These are phyloP conservation scores for Apiospora hydei DNA, from an alignment of 2,329 filamentous ascomycete species.

Conservation along the genomic window DNA sequence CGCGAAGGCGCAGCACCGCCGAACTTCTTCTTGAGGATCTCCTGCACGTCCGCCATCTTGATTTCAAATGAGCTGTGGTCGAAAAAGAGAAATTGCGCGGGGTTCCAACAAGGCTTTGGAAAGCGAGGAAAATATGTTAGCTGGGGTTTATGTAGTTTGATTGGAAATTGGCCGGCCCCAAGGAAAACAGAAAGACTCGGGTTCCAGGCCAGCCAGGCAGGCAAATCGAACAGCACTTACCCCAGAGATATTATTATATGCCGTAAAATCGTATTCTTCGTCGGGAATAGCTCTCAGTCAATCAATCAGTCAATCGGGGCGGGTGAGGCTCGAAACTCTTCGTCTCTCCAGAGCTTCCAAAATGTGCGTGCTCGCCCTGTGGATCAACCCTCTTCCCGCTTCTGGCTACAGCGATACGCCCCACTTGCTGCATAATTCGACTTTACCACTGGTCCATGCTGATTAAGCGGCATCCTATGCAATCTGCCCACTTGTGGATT, in stretches of 20 bases:
- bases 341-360: conserved; percentile 40
- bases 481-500: conserved; percentile 6
- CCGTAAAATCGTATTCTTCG: conserved; percentile 27
- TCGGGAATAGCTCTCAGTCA: conserved; percentile 28
- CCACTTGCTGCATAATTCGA: conserved; percentile 1
- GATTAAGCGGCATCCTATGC: conserved; percentile 1
- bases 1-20: conserved; percentile 42
- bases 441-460: neutral
- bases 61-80: conserved; percentile 23
- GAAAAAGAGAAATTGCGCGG: conserved; percentile 21
- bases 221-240: conserved; percentile 30
- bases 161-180: conserved; percentile 17
- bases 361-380: conserved; percentile 36
- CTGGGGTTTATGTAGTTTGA: conserved; percentile 20
- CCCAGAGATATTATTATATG: conserved; percentile 32
- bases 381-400: conserved; percentile 31
- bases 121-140: conserved; percentile 22
- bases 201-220: conserved; percentile 2
- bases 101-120: conserved; percentile 23
- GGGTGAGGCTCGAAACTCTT: conserved; percentile 34
- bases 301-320: conserved; percentile 28
- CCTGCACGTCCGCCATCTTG: conserved; percentile 51
- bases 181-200: conserved; percentile 8
- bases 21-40: conserved; percentile 50
- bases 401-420: conserved; percentile 6